Conservation (phyloP, 768 basidiomycete species). For the Auriscalpium vulgare region DNA sequence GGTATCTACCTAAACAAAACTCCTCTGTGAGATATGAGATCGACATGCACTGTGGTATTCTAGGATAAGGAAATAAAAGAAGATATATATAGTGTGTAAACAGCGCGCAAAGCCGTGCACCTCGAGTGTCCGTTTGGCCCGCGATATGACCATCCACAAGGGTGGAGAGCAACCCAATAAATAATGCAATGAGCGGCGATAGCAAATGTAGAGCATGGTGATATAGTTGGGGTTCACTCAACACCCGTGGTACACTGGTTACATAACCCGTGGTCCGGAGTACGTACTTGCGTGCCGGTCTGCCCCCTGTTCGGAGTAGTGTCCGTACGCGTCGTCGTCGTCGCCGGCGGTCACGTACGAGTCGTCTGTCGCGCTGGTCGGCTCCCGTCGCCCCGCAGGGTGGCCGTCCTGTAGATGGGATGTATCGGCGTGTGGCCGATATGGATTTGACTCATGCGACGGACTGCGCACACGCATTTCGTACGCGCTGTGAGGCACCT, state of each 20-base stretch:
- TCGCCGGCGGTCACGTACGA: slow-evolving; percentile 8
- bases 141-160: too few relatives aligned
- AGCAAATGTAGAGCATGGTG: not conserved
- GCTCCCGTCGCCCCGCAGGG: slow-evolving; percentile 1
- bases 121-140: too few relatives aligned
- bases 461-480: slow-evolving; percentile 33
- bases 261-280: slow-evolving; percentile 3
- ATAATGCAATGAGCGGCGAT: not conserved
- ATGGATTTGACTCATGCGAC: slow-evolving; percentile 9
- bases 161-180: not conserved
- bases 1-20: too few relatives aligned
- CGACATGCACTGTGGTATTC: too few relatives aligned
- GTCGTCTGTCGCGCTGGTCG: slow-evolving; percentile 4
- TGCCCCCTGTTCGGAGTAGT: not conserved
- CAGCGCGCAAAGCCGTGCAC: too few relatives aligned
- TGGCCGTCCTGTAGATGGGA: not conserved
- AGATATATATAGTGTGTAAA: too few relatives aligned
- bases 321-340: not conserved
- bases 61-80: too few relatives aligned
- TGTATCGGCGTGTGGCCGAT: not conserved
- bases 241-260: not conserved
- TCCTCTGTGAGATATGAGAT: too few relatives aligned
- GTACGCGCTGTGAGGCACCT: slow-evolving; percentile 24
- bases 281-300: slow-evolving; percentile 12
- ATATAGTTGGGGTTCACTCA: not conserved